phyloP scores from a whole-genome alignment of 805 yeast species.

The Yarrowia osloensis region DNA sequence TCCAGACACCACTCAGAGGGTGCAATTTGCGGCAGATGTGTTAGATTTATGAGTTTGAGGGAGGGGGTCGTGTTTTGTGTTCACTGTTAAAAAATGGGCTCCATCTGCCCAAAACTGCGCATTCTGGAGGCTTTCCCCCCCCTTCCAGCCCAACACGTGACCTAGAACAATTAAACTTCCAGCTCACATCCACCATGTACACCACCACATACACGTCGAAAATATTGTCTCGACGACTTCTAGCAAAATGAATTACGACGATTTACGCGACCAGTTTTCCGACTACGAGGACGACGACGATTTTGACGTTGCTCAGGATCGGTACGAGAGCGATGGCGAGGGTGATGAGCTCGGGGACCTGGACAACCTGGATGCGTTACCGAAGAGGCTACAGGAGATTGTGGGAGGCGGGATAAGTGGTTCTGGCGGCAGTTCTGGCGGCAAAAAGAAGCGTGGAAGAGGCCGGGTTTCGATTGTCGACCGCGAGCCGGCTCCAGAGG shows the following conservation, averaged over 20 bases:
- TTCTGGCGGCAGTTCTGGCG: background rate
- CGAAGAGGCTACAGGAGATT: slow-evolving; percentile 18
- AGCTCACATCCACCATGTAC: background rate
- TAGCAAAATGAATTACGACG: slow-evolving; percentile 20
- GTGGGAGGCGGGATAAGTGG: slow-evolving; percentile 35
- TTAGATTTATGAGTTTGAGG: too few relatives aligned
- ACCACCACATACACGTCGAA: background rate
- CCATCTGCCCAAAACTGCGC: too few relatives aligned
- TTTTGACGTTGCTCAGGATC: background rate
- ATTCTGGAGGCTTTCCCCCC: too few relatives aligned
- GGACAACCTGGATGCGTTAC: slow-evolving; percentile 4
- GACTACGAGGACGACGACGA: slow-evolving; percentile 29
- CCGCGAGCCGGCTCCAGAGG: slow-evolving; percentile 58
- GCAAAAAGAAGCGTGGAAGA: slow-evolving; percentile 39
- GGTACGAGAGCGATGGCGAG: slow-evolving; percentile 7
- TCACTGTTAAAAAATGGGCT: too few relatives aligned
- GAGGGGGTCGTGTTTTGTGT: too few relatives aligned
- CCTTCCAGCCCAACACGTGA: too few relatives aligned
- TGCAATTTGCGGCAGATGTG: too few relatives aligned
- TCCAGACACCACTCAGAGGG: too few relatives aligned
- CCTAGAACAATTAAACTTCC: background rate
- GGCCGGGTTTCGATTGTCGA: slow-evolving; percentile 45
- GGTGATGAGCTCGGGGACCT: slow-evolving; percentile 10
- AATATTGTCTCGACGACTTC: background rate
- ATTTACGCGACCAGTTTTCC: slow-evolving; percentile 20